phyloP scores from a whole-genome alignment of 163 green algal genomes.

The Chlamydomonas reinhardtii region DNA sequence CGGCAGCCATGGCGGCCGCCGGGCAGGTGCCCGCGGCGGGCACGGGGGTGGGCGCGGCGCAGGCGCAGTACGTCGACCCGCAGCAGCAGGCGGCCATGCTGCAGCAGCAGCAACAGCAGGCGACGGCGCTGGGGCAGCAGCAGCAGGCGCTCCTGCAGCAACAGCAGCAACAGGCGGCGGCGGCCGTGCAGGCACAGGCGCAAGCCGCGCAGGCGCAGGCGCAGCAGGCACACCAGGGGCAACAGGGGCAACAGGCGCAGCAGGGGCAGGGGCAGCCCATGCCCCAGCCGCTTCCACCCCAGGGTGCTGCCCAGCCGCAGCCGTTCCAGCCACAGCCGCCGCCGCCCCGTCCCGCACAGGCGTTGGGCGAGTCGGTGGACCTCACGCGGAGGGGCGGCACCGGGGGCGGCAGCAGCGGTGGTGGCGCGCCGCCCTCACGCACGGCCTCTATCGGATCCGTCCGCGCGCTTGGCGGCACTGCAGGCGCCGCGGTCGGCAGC shows the following conservation, averaged over 20 bases:
- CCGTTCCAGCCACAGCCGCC: background rate
- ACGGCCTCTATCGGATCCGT: no score
- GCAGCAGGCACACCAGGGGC: background rate
- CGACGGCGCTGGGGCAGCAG: background rate
- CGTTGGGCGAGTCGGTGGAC: slow-evolving; percentile 31
- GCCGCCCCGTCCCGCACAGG: background rate
- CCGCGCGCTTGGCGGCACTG: no score
- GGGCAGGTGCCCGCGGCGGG: background rate
- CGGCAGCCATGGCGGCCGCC: background rate
- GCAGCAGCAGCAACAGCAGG: background rate
- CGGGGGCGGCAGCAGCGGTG: background rate
- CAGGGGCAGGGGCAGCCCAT: slow-evolving; percentile 22
- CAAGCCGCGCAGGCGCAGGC: slow-evolving; percentile 7
- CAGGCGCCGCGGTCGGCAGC: no score
- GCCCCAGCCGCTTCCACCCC: background rate
- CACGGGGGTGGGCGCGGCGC: background rate
- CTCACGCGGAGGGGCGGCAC: background rate
- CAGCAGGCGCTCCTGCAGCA: slow-evolving; percentile 18
- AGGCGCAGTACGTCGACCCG: slow-evolving; percentile 1
- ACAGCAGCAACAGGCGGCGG: slow-evolving; percentile 7
- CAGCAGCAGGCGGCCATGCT: slow-evolving; percentile 4
- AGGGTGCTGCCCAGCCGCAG: background rate
- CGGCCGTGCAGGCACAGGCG: slow-evolving; percentile 3
- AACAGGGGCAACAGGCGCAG: slow-evolving; percentile 12
- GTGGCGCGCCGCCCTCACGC: no score